phyloP scores from a whole-genome alignment of 208 protist genomes.

The Sergeia podlipaevii region DNA sequence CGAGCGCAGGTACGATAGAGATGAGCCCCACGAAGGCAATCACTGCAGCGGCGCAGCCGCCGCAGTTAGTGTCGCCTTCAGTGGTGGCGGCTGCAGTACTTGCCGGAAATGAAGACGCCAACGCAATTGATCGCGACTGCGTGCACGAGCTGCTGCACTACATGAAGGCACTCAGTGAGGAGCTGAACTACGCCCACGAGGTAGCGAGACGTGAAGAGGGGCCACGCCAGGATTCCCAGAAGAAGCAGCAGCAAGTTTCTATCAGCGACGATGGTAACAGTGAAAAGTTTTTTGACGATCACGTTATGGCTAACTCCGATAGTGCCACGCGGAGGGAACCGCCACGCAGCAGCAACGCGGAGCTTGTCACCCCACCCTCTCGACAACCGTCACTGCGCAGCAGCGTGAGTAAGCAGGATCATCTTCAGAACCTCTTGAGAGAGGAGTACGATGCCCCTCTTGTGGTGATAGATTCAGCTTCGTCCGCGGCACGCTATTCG shows the following conservation, averaged over 20 bases:
- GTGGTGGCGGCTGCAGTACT: background rate
- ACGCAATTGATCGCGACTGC: slow-evolving; percentile 18
- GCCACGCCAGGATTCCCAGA: background rate
- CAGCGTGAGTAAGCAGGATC: too few relatives aligned
- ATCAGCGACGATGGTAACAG: slow-evolving; percentile 1
- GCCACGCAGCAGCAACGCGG: background rate
- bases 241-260: slow-evolving; percentile 1
- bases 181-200: slow-evolving; percentile 34
- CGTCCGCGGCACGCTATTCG: too few relatives aligned
- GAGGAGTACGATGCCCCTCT: slow-evolving; percentile 12
- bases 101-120: background rate
- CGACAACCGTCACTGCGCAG: background rate
- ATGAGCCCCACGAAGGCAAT: background rate
- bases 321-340: background rate
- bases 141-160: slow-evolving; percentile 48
- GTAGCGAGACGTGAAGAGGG: slow-evolving; percentile 3
- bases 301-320: background rate
- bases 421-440: slow-evolving; percentile 12
- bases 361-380: background rate
- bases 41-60: background rate
- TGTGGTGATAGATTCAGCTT: too few relatives aligned
- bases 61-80: background rate
- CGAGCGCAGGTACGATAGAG: background rate
- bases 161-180: slow-evolving; percentile 56
- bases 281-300: background rate